Percentiles rank a stretch among this genome's conserved stretches.
Conservation (phyloP, 2,329 filamentous ascomycete species). For the Stagonosporopsis rhizophila region DNA sequence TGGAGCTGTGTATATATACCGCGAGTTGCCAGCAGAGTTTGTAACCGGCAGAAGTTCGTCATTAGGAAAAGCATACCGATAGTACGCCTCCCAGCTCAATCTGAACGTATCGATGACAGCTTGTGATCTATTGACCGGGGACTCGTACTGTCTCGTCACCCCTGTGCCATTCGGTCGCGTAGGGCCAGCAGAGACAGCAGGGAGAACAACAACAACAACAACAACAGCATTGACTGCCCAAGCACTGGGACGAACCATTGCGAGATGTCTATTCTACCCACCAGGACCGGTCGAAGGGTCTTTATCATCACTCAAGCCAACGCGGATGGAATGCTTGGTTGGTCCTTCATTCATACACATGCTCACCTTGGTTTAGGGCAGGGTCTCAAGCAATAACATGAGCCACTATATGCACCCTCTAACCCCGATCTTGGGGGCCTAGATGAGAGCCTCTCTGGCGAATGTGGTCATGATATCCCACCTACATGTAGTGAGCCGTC, state of each 20-base stretch:
- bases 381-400: constrained; percentile 13
- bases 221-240: constrained; percentile 19
- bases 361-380: constrained; percentile 1
- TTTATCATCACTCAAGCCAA: background rate
- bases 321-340: constrained; percentile 7
- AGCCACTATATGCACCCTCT: constrained; percentile 17
- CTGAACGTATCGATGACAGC: constrained; percentile 46
- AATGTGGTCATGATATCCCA: background rate
- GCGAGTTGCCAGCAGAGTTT: constrained; percentile 71
- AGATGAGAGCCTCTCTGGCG: background rate
- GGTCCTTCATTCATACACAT: constrained; percentile 6
- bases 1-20: constrained; percentile 55
- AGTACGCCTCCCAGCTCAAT: constrained; percentile 60
- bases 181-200: constrained; percentile 23
- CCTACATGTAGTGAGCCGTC: background rate
- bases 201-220: constrained; percentile 14
- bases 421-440: background rate
- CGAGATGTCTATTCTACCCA: constrained; percentile 2
- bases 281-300: background rate
- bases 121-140: constrained; percentile 33
- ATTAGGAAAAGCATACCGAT: constrained; percentile 75
- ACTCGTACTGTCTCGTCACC: constrained; percentile 21
- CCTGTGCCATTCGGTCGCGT: background rate
- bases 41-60: constrained; percentile 76
- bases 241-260: constrained; percentile 10